A percentile compares a stretch with the other conserved stretches of the same genome.
These are phyloP conservation scores for Yamadazyma trypodendri DNA, from an alignment of 1,139 yeast species.

Conservation along the genomic window DNA sequence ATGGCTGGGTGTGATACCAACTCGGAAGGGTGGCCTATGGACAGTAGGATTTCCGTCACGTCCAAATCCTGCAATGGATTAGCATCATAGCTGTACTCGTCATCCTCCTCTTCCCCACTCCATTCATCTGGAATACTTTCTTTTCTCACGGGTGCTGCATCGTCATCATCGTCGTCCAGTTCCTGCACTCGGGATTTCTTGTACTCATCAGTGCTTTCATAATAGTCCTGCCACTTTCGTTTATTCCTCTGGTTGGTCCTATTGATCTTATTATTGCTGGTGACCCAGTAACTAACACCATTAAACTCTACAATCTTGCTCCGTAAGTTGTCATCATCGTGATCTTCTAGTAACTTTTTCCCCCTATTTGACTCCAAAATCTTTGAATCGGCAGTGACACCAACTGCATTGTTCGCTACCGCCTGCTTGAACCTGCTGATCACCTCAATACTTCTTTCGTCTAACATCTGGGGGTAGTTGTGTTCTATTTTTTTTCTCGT, in stretches of 20 bases:
- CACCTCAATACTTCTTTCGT: conserved; percentile 38
- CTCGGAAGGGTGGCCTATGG: conserved; percentile 80
- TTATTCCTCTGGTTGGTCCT: conserved; percentile 27
- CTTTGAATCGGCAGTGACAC: conserved; percentile 11
- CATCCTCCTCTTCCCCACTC: conserved; percentile 30
- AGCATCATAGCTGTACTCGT: conserved; percentile 24
- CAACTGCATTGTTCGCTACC: conserved; percentile 18
- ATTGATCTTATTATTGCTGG: conserved; percentile 37
- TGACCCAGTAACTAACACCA: conserved; percentile 40
- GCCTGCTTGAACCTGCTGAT: conserved; percentile 43
- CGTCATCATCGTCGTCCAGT: conserved; percentile 15
- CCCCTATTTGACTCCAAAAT: conserved; percentile 37
- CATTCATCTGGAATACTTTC: conserved; percentile 33
- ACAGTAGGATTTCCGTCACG: conserved; percentile 62
- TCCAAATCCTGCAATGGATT: conserved; percentile 38
- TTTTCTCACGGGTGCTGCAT: conserved; percentile 20
- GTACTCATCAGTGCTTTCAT: conserved; percentile 21
- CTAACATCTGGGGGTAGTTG: too few species aligned
- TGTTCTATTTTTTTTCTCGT: background rate
- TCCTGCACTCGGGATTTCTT: conserved; percentile 5
- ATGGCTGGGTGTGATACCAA: conserved; percentile 70
- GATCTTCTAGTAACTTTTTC: conserved; percentile 24
- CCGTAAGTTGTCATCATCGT: conserved; percentile 25
- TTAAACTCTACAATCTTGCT: conserved; percentile 43
- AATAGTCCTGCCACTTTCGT: conserved; percentile 38